phyloP scores from a whole-genome alignment of 345 rosid species.

The Turritis glabra region DNA sequence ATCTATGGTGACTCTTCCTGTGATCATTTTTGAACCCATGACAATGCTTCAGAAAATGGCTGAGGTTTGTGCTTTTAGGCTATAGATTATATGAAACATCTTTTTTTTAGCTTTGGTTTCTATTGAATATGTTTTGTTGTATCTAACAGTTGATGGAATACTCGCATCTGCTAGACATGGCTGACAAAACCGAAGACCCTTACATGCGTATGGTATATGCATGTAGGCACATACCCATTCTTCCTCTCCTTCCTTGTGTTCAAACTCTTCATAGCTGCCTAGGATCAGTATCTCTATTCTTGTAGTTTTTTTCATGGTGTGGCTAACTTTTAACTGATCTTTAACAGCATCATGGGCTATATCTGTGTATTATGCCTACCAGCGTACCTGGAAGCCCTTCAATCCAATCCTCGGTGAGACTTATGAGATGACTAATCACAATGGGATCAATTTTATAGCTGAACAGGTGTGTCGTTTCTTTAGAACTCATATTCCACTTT shows the following conservation, averaged over 20 bases:
- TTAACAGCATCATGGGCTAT: constrained; percentile 47
- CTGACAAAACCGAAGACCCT: constrained; percentile 87
- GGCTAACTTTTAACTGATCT: constrained; percentile 2
- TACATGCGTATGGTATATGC: constrained; percentile 87
- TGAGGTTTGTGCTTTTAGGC: constrained; percentile 57
- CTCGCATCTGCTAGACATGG: constrained; percentile 72
- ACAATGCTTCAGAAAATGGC: constrained; percentile 91
- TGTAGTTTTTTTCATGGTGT: background rate
- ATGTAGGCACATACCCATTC: constrained; percentile 44
- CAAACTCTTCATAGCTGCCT: background rate
- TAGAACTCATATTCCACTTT: background rate
- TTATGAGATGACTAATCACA: constrained; percentile 39
- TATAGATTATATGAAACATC: background rate
- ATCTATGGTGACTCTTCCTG: constrained; percentile 95
- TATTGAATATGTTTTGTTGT: background rate
- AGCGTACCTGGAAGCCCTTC: constrained; percentile 37
- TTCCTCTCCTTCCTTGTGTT: background rate
- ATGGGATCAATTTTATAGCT: constrained; percentile 27
- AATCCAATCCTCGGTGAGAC: constrained; percentile 40
- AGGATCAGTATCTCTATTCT: background rate
- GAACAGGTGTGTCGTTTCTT: constrained; percentile 16
- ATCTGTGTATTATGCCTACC: constrained; percentile 48
- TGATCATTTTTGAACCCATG: constrained; percentile 82
- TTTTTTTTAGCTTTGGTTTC: background rate
- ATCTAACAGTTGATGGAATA: constrained; percentile 85